Conservation (phyloP, 2,329 filamentous ascomycete genomes). For the Massarina eburnea region DNA sequence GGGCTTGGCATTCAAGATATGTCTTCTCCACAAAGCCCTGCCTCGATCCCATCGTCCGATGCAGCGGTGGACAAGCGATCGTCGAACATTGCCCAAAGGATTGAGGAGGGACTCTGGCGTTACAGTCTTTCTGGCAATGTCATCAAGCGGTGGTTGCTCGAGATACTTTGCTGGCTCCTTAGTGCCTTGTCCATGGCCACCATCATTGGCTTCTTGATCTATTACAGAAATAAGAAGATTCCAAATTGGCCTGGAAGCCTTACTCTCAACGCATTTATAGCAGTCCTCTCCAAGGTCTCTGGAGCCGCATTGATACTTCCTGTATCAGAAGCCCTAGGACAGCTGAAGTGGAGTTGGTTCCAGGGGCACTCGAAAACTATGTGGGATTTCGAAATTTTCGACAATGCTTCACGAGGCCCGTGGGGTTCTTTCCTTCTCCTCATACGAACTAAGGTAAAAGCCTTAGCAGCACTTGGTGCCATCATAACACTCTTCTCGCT, state of each 20-base stretch:
- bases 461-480: slow-evolving; percentile 26
- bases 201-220: slow-evolving; percentile 16
- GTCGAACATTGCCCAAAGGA: slow-evolving; percentile 24
- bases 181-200: slow-evolving; percentile 29
- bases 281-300: slow-evolving; percentile 28
- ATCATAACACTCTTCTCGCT: slow-evolving; percentile 21
- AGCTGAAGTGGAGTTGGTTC: slow-evolving; percentile 43
- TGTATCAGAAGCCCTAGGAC: slow-evolving; percentile 32
- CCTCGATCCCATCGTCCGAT: background rate
- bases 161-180: slow-evolving; percentile 28
- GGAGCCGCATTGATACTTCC: slow-evolving; percentile 32
- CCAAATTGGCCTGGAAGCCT: slow-evolving; percentile 16
- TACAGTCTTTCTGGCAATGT: slow-evolving; percentile 21
- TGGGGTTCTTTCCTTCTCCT: slow-evolving; percentile 25
- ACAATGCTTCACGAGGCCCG: slow-evolving; percentile 32
- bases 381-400: slow-evolving; percentile 41
- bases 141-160: slow-evolving; percentile 26
- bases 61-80: background rate
- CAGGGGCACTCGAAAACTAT: slow-evolving; percentile 25
- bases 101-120: slow-evolving; percentile 20
- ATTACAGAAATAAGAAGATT: slow-evolving; percentile 6
- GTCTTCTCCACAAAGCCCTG: background rate
- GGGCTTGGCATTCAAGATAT: slow-evolving; percentile 3
- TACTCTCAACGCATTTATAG: slow-evolving; percentile 32
- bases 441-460: slow-evolving; percentile 18